These are phyloP conservation scores for Fraxinus velutina DNA, from an alignment of 305 asterid genomes.

Conservation along the genomic window DNA sequence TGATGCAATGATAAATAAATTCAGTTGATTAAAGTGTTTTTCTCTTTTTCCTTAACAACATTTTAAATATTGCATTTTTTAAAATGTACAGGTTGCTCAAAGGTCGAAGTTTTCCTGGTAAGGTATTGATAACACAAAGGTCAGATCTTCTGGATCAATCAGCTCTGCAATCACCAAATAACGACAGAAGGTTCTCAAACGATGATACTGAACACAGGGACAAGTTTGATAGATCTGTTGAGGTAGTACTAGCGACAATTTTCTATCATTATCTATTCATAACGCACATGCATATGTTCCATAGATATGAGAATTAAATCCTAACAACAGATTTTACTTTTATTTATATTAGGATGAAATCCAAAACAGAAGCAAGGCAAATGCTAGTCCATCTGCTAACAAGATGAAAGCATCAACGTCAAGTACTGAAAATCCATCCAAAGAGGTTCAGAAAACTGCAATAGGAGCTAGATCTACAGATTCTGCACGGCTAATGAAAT, in stretches of 20 bases:
- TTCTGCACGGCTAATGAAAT: constrained; percentile 86
- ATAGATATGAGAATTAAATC: constrained; percentile 3
- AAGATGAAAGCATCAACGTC: constrained; percentile 38
- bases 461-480: constrained; percentile 91
- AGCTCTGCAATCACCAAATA: constrained; percentile 53
- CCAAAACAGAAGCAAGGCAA: constrained; percentile 49
- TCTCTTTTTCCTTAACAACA: constrained; percentile 5
- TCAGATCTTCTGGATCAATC: constrained; percentile 59
- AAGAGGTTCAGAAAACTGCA: constrained; percentile 52
- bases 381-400: constrained; percentile 49
- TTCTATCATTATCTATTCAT: not conserved
- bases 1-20: not conserved
- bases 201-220: constrained; percentile 44
- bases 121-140: constrained; percentile 70
- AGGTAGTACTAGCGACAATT: constrained; percentile 38
- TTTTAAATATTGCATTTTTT: constrained; percentile 1
- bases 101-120: constrained; percentile 98
- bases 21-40: not conserved
- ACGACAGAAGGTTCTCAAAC: constrained; percentile 41
- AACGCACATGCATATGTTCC: not conserved
- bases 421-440: constrained; percentile 42
- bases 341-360: constrained; percentile 54
- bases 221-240: constrained; percentile 41
- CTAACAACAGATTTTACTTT: not conserved
- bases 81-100: constrained; percentile 63